These are phyloP conservation scores for Penicillium dipodomyicola DNA, from an alignment of 495 filamentous ascomycete species.

Conservation along the genomic window DNA sequence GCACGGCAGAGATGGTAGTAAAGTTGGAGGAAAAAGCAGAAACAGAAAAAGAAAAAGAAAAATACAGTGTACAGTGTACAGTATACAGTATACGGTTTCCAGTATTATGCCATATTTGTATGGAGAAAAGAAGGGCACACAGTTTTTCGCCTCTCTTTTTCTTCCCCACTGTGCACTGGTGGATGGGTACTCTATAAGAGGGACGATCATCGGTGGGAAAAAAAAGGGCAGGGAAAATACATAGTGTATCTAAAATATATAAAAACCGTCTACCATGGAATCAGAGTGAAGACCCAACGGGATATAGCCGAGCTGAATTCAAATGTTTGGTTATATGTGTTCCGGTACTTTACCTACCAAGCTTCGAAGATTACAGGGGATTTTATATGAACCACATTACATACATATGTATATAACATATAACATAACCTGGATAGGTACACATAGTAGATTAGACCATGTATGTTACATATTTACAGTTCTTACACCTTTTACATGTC, in stretches of 20 bases:
- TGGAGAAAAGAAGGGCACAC: slow-evolving; percentile 15
- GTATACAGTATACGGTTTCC: slow-evolving; percentile 10
- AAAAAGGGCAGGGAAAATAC: slow-evolving; percentile 9
- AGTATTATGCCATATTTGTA: slow-evolving; percentile 7
- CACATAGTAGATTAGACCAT: too few relatives aligned
- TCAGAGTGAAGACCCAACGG: slow-evolving; percentile 16
- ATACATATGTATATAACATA: too few relatives aligned
- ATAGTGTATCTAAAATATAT: background rate
- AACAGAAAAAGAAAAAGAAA: slow-evolving; percentile 1
- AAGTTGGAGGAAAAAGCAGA: background rate
- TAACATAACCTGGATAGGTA: too few relatives aligned
- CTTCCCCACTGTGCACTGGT: slow-evolving; percentile 24
- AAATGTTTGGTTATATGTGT: background rate
- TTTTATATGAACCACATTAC: background rate
- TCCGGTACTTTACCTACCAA: background rate
- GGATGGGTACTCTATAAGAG: slow-evolving; percentile 22
- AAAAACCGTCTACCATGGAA: slow-evolving; percentile 12
- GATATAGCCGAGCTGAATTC: slow-evolving; percentile 22
- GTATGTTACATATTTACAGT: too few relatives aligned
- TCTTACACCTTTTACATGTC: too few relatives aligned
- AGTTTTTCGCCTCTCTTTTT: slow-evolving; percentile 20
- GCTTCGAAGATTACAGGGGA: background rate
- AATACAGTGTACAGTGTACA: slow-evolving; percentile 17
- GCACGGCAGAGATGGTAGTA: background rate
- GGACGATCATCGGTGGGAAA: slow-evolving; percentile 32